A percentile compares a stretch with the other conserved stretches of the same genome.
Evolutionary conservation across 2,329 filamentous ascomycete species (phyloP).

Genomic region (Emydomyces testavorans): DNA sequence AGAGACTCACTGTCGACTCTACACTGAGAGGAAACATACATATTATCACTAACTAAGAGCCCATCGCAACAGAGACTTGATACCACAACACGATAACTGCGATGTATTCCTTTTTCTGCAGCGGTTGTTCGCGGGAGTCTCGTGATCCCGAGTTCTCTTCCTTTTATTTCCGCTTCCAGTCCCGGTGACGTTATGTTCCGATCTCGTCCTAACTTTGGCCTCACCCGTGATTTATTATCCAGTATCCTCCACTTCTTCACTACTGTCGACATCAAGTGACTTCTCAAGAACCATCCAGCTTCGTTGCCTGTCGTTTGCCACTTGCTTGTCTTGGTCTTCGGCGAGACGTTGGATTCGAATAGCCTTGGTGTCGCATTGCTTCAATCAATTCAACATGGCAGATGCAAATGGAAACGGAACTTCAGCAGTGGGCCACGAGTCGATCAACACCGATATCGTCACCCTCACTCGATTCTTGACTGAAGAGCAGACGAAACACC

Average conservation of each 20-base stretch:
- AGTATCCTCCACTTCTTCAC: not conserved
- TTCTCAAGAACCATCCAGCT: not conserved
- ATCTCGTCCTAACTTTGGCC: not conserved
- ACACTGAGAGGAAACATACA: no score
- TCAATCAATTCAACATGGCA: conserved; percentile 25
- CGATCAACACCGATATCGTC: conserved; percentile 90
- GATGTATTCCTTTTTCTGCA: not conserved
- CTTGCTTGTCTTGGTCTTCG: not conserved
- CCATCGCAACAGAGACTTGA: not conserved
- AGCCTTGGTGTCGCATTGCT: no score
- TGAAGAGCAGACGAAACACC: conserved; percentile 86
- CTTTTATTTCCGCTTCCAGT: conserved; percentile 5
- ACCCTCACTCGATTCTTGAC: conserved; percentile 92
- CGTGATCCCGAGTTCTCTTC: not conserved
- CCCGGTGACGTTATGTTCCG: conserved; percentile 5
- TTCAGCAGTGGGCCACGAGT: conserved; percentile 52
- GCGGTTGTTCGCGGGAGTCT: conserved; percentile 11
- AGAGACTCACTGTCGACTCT: no score
- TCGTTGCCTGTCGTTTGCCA: not conserved
- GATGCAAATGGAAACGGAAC: conserved; percentile 35
- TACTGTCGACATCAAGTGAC: conserved; percentile 2
- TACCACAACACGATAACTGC: not conserved
- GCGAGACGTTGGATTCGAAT: conserved; percentile 4
- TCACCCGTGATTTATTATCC: no score
- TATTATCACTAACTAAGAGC: no score